Conservation (phyloP, 257 asterid species). For the Solanum chilense region DNA sequence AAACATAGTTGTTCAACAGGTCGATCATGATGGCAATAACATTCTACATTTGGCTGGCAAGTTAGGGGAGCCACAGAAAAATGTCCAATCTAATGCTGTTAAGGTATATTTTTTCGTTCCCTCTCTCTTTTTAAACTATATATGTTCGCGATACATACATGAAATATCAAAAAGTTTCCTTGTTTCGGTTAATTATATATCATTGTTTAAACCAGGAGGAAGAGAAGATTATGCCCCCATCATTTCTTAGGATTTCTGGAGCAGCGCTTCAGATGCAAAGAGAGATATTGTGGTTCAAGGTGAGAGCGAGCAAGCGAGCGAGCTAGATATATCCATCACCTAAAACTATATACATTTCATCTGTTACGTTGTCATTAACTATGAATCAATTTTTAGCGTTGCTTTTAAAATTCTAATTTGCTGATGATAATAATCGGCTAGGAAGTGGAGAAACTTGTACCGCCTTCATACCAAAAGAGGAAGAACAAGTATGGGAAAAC, state of each 20-base stretch:
- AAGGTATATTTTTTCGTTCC: not conserved
- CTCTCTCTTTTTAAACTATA: too few species aligned
- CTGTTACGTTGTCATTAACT: too few species aligned
- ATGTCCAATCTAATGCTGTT: not conserved
- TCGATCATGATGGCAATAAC: not conserved
- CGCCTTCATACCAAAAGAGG: not conserved
- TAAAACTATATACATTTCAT: not conserved
- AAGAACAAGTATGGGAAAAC: conserved; percentile 1
- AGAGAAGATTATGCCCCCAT: not conserved
- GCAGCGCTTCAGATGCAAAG: conserved; percentile 34
- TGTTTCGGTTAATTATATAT: not conserved
- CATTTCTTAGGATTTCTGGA: conserved; percentile 10
- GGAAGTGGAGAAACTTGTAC: conserved; percentile 1
- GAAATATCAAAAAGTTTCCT: too few species aligned
- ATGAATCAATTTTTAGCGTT: too few species aligned
- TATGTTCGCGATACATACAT: too few species aligned
- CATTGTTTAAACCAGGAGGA: not conserved
- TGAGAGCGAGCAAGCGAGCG: not conserved
- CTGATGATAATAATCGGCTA: not conserved
- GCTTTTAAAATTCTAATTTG: not conserved
- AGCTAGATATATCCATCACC: too few species aligned
- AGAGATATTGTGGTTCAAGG: conserved; percentile 33
- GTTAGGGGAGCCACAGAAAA: not conserved
- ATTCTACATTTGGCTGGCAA: not conserved
- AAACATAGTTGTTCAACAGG: fast-evolving